phyloP scores from a whole-genome alignment of 768 basidiomycete genomes.

The Leccinum barrowsii region DNA sequence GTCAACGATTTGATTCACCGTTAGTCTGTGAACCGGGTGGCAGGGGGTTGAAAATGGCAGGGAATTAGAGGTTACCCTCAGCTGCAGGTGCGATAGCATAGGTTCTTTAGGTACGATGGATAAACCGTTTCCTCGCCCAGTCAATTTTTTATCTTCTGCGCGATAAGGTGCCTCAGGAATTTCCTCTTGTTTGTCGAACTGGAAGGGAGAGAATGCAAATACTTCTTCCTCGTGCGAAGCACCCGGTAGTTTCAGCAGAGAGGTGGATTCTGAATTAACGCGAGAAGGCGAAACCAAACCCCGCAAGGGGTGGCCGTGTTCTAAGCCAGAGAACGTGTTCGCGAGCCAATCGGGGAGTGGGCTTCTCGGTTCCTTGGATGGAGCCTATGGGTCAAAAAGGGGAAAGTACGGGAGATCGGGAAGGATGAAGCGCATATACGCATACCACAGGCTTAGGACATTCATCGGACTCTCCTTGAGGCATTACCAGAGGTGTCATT shows the following conservation, averaged over 20 bases:
- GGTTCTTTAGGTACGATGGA: neutral
- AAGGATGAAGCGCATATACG: constrained; percentile 27
- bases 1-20: neutral
- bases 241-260: neutral
- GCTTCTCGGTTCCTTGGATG: constrained; percentile 20
- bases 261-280: constrained; percentile 1
- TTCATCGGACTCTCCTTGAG: constrained; percentile 7
- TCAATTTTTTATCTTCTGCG: neutral
- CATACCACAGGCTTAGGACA: constrained; percentile 21
- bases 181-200: constrained; percentile 10
- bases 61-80: neutral
- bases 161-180: neutral
- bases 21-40: constrained; percentile 4
- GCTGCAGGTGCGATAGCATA: neutral
- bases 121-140: neutral
- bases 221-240: constrained; percentile 14
- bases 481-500: neutral
- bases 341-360: constrained; percentile 56
- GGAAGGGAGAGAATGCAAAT: constrained; percentile 31
- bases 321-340: constrained; percentile 46
- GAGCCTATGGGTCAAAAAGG: constrained; percentile 14
- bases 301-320: constrained; percentile 33
- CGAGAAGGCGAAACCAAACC: constrained; percentile 26
- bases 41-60: constrained; percentile 28
- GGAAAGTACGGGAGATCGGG: constrained; percentile 9